Percentiles rank a stretch among this genome's conserved stretches.
Conservation (phyloP, 306 rosid species). For the Inga oerstediana region DNA sequence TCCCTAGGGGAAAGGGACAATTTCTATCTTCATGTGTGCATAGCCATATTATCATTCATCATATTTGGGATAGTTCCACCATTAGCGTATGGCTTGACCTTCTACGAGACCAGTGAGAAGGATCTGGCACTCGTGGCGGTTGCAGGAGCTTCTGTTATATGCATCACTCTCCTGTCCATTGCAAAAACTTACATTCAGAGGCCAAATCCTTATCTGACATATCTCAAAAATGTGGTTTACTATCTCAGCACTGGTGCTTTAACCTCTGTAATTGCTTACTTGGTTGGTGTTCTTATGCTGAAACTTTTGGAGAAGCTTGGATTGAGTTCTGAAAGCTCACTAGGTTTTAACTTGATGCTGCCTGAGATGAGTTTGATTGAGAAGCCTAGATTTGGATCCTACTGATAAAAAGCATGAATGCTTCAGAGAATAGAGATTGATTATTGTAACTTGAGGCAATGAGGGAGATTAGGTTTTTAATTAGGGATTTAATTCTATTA, state of each 20-base stretch:
- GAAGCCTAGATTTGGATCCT: constrained; percentile 43
- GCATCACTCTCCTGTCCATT: constrained; percentile 66
- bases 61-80: constrained; percentile 75
- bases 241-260: constrained; percentile 50
- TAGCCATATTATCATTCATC: constrained; percentile 63
- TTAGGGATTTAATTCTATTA: background rate
- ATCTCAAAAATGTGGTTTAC: constrained; percentile 49
- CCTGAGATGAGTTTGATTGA: constrained; percentile 28
- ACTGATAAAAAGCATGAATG: constrained; percentile 2
- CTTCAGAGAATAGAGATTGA: background rate
- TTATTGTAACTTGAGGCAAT: background rate
- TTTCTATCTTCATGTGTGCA: constrained; percentile 58
- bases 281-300: constrained; percentile 56
- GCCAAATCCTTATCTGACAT: constrained; percentile 40
- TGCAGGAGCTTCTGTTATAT: constrained; percentile 67
- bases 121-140: constrained; percentile 69
- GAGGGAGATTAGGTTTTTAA: background rate
- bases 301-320: constrained; percentile 52
- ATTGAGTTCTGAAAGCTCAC: constrained; percentile 36
- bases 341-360: constrained; percentile 22
- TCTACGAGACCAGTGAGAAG: constrained; percentile 50
- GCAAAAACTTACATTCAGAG: constrained; percentile 55
- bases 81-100: constrained; percentile 69
- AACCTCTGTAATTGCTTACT: constrained; percentile 58
- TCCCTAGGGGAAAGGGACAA: constrained; percentile 55